Evolutionary conservation across 75 land plant genomes (phyloP).

Genomic region (Cryptomeria japonica): DNA sequence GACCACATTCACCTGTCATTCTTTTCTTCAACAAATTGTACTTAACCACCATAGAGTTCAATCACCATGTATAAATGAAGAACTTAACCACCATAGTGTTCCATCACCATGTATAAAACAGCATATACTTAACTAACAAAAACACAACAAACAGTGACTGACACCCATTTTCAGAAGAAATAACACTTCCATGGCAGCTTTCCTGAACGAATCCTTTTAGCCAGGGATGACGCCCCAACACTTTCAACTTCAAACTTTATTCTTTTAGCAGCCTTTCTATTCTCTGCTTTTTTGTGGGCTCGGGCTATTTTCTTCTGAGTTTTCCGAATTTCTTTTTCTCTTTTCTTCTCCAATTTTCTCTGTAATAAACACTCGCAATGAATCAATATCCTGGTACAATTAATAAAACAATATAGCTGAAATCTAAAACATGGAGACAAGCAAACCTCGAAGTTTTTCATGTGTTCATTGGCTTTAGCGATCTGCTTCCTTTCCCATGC

Average conservation of each 20-base stretch:
- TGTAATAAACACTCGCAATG: slow-evolving; percentile 13
- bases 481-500: slow-evolving; percentile 70
- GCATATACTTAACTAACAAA: too few relatives aligned
- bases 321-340: slow-evolving; percentile 65
- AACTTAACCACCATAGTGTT: too few relatives aligned
- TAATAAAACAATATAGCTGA: not conserved
- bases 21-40: too few relatives aligned
- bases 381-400: not conserved
- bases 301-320: slow-evolving; percentile 79
- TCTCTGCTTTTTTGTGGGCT: slow-evolving; percentile 75
- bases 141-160: too few relatives aligned
- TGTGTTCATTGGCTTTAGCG: slow-evolving; percentile 47
- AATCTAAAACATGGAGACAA: not conserved
- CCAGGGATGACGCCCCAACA: slow-evolving; percentile 37
- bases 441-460: slow-evolving; percentile 76
- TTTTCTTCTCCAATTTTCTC: slow-evolving; percentile 74
- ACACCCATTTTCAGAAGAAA: slow-evolving; percentile 28
- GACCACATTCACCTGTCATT: too few relatives aligned
- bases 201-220: slow-evolving; percentile 56
- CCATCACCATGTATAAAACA: too few relatives aligned
- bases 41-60: too few relatives aligned
- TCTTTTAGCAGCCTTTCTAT: slow-evolving; percentile 69
- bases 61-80: too few relatives aligned
- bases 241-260: slow-evolving; percentile 69
- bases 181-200: slow-evolving; percentile 50